Base-by-base conservation (phyloP, 2,329 filamentous ascomycete genomes). In the Orbilia quercus region DNA sequence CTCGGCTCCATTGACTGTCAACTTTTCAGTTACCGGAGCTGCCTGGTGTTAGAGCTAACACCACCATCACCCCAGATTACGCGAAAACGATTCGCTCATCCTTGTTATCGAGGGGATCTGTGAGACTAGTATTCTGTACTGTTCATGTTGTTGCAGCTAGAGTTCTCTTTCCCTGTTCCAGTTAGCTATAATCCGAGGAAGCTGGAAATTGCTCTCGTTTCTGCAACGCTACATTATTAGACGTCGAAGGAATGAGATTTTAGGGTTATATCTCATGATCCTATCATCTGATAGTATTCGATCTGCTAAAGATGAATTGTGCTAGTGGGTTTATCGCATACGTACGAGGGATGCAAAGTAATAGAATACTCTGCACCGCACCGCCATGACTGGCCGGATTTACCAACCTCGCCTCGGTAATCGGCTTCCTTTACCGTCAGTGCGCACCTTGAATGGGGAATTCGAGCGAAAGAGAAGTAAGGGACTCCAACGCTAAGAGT, bases 251-350 rank as follows among this genome's bases (percentile, higher is more conserved):
- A 31, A 31, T n/a, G n/a, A n/a, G n/a, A n/a, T 9, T 31, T 45
- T 20, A 16, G 9, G 42, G 22, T 22, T 50, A 18, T 20, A 34
- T 51, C 28, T 31, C n/a, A 11, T 28, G 14, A 4, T 18, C 14
- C n/a, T 12, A 47, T 55, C 60, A 40, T 65, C 60, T 65, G 60
- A 65, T 65, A 65, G 54, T 51, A 25, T 50, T 53, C 48, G 34
- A 64, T 18, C 38, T 22, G 23, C 23, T 31, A 23, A 42, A 45
- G 25, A 45, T 34, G 25, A 59, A 38, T 11, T 59, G 45, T 40
- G 55, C 55, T 59, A 6, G 40, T 59, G 38, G 23, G 45, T 20
- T 54, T 16, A 31, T 38, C 47, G n/a, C 47, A n/a, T n/a, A n/a
- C n/a, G 42, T 54, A 50, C 11, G 11, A n/a, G 11, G 6, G 11